Base-by-base conservation (phyloP, 73 alveolate genomes). In the Blepharisma japonicum region DNA sequence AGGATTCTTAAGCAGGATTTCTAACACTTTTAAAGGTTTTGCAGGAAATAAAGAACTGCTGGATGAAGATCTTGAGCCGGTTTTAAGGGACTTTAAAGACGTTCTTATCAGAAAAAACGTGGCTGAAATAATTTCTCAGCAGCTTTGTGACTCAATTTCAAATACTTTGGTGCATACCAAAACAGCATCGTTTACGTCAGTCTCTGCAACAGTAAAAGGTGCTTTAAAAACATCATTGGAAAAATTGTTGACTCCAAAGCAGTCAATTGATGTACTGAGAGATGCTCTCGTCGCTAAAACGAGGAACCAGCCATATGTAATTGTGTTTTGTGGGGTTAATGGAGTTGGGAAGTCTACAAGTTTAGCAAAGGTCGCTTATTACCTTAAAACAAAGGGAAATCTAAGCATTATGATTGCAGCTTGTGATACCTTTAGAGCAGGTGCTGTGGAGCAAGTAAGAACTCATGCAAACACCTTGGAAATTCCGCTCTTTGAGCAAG, bases 261-360 rank as follows among this genome's bases (percentile, higher is more conserved):
- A 92, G 66, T 91, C 91, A 76, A 92, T 94, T 68, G 99, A 96
- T 86, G 80, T 96, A 21, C 83, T 96, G 68, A 87, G 97, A 78
- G 97, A 96, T 56, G 99, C 99, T 14, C 83, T 95, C 78, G 88
- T 94, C 20, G 92, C 98, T 20, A 96, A 93, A 82, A 83, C 89
- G 87, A 87, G 88, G 61, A 96, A 97, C 7, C 91, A 92, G 67
- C 97, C 97, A 11, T 95, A 92, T 85, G 88, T 93, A 11, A 86
- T 94, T 55, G 97, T 93, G 48, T 93, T 93, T 74, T 93, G 95
- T 32, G 99, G 99, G 8, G 99, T 98, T 42, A 98, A 98, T 78
- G 99, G 99, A 6, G 99, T 98, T 4, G 99, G 99, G 68, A 98
- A 98, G 90, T 96, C 99, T 23, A 98, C 99, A 6, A 94, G 94